Conservation (phyloP, 345 rosid genomes). For the Linum tenue region DNA sequence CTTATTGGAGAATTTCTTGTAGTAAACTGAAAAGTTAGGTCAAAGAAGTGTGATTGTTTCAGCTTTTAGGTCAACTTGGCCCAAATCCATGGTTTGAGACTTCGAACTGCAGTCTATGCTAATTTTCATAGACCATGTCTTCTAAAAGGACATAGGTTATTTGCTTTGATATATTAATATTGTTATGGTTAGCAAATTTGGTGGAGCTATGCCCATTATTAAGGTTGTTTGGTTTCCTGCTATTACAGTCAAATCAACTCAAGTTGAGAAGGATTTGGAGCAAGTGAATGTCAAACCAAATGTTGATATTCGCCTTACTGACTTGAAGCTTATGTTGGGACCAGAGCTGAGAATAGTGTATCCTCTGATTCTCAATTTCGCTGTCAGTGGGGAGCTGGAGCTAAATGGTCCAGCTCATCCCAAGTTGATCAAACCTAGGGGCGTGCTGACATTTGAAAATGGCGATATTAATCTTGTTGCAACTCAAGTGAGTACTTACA, state of each 20-base stretch:
- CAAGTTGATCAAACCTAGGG: constrained; percentile 78
- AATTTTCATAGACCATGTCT: too few relatives aligned
- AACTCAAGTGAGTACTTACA: constrained; percentile 59
- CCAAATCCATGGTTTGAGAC: too few relatives aligned
- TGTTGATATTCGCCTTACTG: constrained; percentile 73
- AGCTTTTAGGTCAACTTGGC: neutral
- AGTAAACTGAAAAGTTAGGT: too few relatives aligned
- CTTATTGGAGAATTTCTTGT: neutral
- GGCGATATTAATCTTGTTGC: constrained; percentile 99
- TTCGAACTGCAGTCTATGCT: too few relatives aligned
- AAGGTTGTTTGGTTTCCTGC: constrained; percentile 2
- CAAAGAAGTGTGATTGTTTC: neutral
- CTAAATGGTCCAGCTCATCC: constrained; percentile 89
- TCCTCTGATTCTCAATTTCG: constrained; percentile 89
- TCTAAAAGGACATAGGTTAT: too few relatives aligned
- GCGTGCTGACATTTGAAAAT: constrained; percentile 83
- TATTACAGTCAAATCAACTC: constrained; percentile 51
- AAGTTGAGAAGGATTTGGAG: constrained; percentile 60
- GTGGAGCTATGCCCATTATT: too few relatives aligned
- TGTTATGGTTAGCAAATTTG: too few relatives aligned
- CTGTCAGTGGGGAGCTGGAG: constrained; percentile 90
- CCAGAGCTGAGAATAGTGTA: constrained; percentile 86
- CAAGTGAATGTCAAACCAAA: constrained; percentile 62
- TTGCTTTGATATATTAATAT: too few relatives aligned
- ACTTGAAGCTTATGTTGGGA: constrained; percentile 86